Base-by-base conservation (phyloP, 108 stramenopile species). In the Hondaea fermentalgiana region DNA sequence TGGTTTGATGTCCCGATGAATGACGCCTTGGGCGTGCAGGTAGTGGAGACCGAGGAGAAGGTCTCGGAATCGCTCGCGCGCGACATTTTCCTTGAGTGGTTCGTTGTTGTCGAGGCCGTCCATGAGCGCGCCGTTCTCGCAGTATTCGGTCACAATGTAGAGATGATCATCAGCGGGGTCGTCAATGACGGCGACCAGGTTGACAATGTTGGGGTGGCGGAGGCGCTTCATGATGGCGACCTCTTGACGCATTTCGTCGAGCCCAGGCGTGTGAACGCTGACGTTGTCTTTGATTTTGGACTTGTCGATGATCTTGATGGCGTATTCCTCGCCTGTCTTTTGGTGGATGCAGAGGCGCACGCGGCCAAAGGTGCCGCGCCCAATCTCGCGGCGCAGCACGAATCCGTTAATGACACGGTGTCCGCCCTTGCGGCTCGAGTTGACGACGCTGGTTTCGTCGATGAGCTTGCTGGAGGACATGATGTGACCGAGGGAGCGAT, bases 1-100 rank as follows among this genome's bases (percentile, higher is more conserved):
- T 25, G 93, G 90, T 91, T 95, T 94, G 57, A 94, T 88, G 87
- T 94, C 94, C 23, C 93, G 91, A 89, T 95, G 94, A 42, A 94
- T 10, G 23, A 95, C 71, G 8, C 91, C 83, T 21, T 91, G 90
- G 43, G 44, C 57, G 89, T 95, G 94, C n/a, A 95, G 83, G 72
- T 91, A 93, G 49, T 60, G 60, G 16, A 95, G 45, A 43, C 93
- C 93, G 0, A 55, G 45, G 28, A 95, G 90, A 35, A 94, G 21
- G 23, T 88, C 57, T 5, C 60, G 64, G 14, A 88, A 88, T 55
- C 25, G n/a, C 14, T 23, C 49, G 14, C 89, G 58, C 10, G 76
- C 87, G 21, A 21, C 16, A 21, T 10, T 57, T 58, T 51, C 87
- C 29, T n/a, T 19, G 23, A 87, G 58, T 8, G 88, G 57, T 5